Base-by-base conservation (phyloP, 2,329 filamentous ascomycete genomes). In the Verticillium alfalfae region DNA sequence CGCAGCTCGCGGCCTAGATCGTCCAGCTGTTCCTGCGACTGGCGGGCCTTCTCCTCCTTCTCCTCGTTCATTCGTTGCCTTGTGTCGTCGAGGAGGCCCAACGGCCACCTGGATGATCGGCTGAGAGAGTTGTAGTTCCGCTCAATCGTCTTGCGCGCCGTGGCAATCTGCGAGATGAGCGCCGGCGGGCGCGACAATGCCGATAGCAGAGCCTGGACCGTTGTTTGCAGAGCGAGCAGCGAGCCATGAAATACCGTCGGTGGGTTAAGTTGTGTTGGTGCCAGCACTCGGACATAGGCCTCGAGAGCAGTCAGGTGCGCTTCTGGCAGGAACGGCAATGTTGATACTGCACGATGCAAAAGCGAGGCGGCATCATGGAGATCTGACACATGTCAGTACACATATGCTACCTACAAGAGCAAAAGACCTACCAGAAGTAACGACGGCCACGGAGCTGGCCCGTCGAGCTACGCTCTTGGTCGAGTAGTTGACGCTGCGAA, bases 41-140 rank as follows among this genome's bases (percentile, higher is more conserved):
- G 87, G 15, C 85, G 83, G 41, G 92, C 91, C 68, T 90, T 92
- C 66, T 91, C 89, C 76, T 93, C 91, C 54, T 91, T 90, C 62
- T 98, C 95, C 65, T 92, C 89, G 68, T 93, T 89, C 10, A 93
- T 82, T 36, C 91, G 87, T 71, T 91, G 88, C 22, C 94, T 84
- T 1, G 93, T 92, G 67, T 98, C 95, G 71, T 98, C 95, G 13
- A 98, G 80, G 63, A 97, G 76, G 45, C 88, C 85, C 0, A 94
- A 82, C 9, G 91, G 91, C 92, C 92, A 96, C 63, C 91, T 84
- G 60, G 91, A 88, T 0, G 87, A 88, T 55, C 91, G 87, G 18
- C 84, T 86, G 13, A 96, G 81, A 0, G 91, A 91, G 66, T 85
- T 89, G 66, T 89, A 87, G 68, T 89, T 90, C 26, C 93, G 88